A percentile compares a stretch with the other conserved stretches of the same genome.
phyloP scores from a whole-genome alignment of 805 yeast genomes.

The Metschnikowia dekortorum region DNA sequence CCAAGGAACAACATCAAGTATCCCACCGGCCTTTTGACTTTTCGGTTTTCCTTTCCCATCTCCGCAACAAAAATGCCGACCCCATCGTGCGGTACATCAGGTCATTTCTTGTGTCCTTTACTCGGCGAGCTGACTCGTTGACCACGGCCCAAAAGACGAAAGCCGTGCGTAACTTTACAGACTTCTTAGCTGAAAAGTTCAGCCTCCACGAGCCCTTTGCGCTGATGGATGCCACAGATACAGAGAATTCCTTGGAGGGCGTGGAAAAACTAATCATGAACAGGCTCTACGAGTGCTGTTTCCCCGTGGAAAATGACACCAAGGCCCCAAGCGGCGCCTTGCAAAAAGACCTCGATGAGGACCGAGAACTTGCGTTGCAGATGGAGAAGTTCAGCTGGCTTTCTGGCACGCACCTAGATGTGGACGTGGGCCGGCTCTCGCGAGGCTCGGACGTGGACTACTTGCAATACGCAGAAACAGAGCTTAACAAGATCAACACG shows the following conservation, averaged over 20 bases:
- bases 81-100: constrained; percentile 83
- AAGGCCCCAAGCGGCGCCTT: constrained; percentile 4
- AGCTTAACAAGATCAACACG: constrained; percentile 70
- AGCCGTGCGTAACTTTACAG: constrained; percentile 70
- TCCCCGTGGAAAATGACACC: constrained; percentile 65
- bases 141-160: constrained; percentile 73
- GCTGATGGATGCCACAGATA: constrained; percentile 49
- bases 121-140: constrained; percentile 55
- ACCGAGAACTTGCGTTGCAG: constrained; percentile 47
- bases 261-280: constrained; percentile 91
- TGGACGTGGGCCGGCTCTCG: constrained; percentile 43
- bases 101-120: constrained; percentile 77
- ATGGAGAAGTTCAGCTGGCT: constrained; percentile 68
- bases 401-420: constrained; percentile 71
- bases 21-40: constrained; percentile 68
- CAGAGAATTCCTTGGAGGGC: constrained; percentile 81
- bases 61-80: constrained; percentile 74
- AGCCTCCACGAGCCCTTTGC: constrained; percentile 67
- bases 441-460: constrained; percentile 31
- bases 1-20: constrained; percentile 36
- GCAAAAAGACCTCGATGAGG: constrained; percentile 57
- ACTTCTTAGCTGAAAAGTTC: constrained; percentile 64
- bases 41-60: constrained; percentile 67
- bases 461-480: constrained; percentile 62
- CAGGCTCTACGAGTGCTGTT: constrained; percentile 69